phyloP scores from a whole-genome alignment of 805 yeast genomes.

The Candida suzukii region DNA sequence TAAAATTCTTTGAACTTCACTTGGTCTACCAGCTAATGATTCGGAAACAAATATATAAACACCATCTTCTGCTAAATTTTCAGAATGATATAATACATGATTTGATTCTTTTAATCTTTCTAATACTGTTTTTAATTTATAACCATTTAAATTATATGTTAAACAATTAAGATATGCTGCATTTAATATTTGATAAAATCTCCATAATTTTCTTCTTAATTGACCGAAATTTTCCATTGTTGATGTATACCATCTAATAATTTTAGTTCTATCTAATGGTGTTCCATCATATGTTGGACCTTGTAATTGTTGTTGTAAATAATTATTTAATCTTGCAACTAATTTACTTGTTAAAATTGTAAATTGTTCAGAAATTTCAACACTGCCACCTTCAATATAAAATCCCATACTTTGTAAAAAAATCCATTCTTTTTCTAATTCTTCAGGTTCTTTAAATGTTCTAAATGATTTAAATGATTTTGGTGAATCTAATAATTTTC shows the following conservation, averaged over 20 bases:
- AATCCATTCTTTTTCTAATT: constrained; percentile 75
- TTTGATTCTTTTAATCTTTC: constrained; percentile 54
- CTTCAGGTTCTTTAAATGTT: constrained; percentile 88
- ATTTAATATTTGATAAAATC: constrained; percentile 65
- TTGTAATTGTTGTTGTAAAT: constrained; percentile 63
- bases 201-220: constrained; percentile 71
- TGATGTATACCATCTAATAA: constrained; percentile 61
- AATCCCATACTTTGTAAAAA: constrained; percentile 71
- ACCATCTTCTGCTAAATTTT: constrained; percentile 65
- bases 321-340: constrained; percentile 59
- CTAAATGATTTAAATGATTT: constrained; percentile 56
- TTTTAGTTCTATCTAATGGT: constrained; percentile 28
- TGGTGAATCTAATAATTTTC: constrained; percentile 74
- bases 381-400: constrained; percentile 74
- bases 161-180: constrained; percentile 69
- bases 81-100: constrained; percentile 68
- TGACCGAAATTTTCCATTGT: constrained; percentile 68
- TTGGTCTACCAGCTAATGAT: constrained; percentile 35
- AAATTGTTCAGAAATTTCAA: constrained; percentile 74
- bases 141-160: constrained; percentile 48
- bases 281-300: constrained; percentile 43
- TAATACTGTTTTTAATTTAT: constrained; percentile 43
- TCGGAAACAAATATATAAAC: constrained; percentile 74
- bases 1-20: constrained; percentile 36
- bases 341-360: constrained; percentile 58